A percentile compares a stretch with the other conserved stretches of the same genome.
Evolutionary conservation across 805 yeast species (phyloP).

Genomic region (Yarrowia bubula): DNA sequence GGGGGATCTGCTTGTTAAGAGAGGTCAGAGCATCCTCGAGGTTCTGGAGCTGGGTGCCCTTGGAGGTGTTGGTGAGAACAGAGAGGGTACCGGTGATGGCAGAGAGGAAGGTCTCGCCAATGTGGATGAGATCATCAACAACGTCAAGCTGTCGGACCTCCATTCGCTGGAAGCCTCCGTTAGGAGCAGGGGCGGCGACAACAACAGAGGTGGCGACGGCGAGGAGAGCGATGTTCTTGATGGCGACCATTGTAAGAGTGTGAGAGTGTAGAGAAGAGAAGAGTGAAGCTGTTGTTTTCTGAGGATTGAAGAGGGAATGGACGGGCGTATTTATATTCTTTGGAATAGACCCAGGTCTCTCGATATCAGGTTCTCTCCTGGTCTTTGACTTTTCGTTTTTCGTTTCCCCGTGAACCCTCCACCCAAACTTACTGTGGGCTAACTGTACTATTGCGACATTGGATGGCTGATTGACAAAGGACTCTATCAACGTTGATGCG

Average conservation of each 20-base stretch:
- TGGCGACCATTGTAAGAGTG: slow-evolving; percentile 18
- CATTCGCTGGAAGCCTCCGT: slow-evolving; percentile 22
- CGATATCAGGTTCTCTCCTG: neutral
- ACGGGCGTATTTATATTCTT: slow-evolving; percentile 14
- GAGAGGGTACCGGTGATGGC: slow-evolving; percentile 14
- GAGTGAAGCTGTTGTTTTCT: neutral
- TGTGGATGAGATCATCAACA: slow-evolving; percentile 8
- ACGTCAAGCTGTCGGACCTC: slow-evolving; percentile 22
- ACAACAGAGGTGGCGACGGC: slow-evolving; percentile 19
- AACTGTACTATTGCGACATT: slow-evolving; percentile 8
- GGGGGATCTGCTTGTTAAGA: slow-evolving; percentile 10
- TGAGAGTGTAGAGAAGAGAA: neutral
- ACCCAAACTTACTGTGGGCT: neutral
- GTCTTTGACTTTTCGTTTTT: neutral
- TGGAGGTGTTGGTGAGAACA: slow-evolving; percentile 18
- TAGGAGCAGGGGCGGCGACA: neutral
- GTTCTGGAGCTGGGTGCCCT: slow-evolving; percentile 20
- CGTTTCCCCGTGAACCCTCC: slow-evolving; percentile 12
- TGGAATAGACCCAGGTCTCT: neutral
- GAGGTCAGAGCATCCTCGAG: neutral
- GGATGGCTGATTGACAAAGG: neutral
- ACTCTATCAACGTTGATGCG: neutral
- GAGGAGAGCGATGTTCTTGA: slow-evolving; percentile 15
- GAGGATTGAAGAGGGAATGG: neutral
- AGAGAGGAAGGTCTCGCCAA: slow-evolving; percentile 4